These are phyloP conservation scores for Solanum medicagineum DNA, from an alignment of 257 asterid species.

Conservation along the genomic window DNA sequence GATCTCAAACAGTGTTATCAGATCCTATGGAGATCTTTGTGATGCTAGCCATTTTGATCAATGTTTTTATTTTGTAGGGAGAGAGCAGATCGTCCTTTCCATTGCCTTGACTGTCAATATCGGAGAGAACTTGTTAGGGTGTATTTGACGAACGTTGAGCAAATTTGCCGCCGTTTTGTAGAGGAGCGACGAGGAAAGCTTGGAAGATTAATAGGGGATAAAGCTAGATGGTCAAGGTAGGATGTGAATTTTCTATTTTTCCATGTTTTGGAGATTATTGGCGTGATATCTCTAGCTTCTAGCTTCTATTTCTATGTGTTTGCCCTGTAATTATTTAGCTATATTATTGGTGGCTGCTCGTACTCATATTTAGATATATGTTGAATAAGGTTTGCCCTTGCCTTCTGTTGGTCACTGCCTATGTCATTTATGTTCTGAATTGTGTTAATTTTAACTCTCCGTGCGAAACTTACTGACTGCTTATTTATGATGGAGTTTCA, in stretches of 20 bases:
- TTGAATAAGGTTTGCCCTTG: neutral
- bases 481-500: conserved; percentile 14
- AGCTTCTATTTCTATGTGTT: neutral
- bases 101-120: conserved; percentile 79
- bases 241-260: neutral
- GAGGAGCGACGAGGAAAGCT: conserved; percentile 75
- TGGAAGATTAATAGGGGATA: conserved; percentile 71
- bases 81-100: conserved; percentile 81
- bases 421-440: neutral
- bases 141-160: conserved; percentile 84
- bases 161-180: conserved; percentile 77
- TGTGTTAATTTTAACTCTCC: neutral
- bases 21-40: neutral
- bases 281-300: neutral
- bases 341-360: neutral
- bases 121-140: conserved; percentile 91
- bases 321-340: neutral
- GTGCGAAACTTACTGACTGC: neutral
- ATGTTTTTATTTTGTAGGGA: conserved; percentile 42
- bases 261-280: neutral
- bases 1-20: neutral
- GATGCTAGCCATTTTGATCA: neutral
- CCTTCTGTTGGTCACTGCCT: neutral
- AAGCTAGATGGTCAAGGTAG: conserved; percentile 89
- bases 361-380: neutral